Evolutionary conservation across 305 asterid species (phyloP).

Genomic region (Withania somnifera): DNA sequence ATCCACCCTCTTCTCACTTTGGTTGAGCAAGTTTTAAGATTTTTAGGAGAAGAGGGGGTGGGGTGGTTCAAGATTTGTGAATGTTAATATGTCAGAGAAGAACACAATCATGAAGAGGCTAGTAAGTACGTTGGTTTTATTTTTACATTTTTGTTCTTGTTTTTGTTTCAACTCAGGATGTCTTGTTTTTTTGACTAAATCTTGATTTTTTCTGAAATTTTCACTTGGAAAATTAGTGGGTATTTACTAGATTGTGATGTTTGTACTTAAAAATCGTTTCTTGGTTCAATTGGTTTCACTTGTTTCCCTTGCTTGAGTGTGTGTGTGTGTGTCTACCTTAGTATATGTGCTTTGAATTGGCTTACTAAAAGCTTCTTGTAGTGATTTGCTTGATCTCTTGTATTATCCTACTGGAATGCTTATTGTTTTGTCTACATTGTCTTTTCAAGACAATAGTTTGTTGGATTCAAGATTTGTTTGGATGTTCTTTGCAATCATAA

Average conservation of each 20-base stretch:
- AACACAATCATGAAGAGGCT: constrained; percentile 63
- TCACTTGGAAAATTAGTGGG: not conserved
- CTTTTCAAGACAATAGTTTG: not conserved
- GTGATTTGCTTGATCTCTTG: constrained; percentile 1
- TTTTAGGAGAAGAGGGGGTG: constrained; percentile 17
- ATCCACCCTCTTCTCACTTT: constrained; percentile 21
- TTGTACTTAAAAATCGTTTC: not conserved
- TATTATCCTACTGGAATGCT: not conserved
- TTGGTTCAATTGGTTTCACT: not conserved
- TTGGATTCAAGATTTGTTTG: constrained; percentile 6
- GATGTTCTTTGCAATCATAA: constrained; percentile 1
- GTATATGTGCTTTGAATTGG: not conserved
- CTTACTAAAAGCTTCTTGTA: not conserved
- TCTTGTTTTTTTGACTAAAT: not conserved
- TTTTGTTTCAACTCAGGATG: constrained; percentile 2
- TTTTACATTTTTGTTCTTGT: constrained; percentile 6
- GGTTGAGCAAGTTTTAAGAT: constrained; percentile 31
- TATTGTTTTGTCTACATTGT: constrained; percentile 10
- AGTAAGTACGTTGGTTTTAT: constrained; percentile 84
- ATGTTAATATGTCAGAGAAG: constrained; percentile 37
- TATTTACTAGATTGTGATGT: not conserved
- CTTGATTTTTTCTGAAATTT: not conserved
- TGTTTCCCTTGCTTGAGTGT: not conserved
- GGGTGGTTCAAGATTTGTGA: constrained; percentile 30
- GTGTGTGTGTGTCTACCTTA: not conserved